Base-by-base conservation (phyloP, 257 asterid genomes). In the Voacanga thouarsii region DNA sequence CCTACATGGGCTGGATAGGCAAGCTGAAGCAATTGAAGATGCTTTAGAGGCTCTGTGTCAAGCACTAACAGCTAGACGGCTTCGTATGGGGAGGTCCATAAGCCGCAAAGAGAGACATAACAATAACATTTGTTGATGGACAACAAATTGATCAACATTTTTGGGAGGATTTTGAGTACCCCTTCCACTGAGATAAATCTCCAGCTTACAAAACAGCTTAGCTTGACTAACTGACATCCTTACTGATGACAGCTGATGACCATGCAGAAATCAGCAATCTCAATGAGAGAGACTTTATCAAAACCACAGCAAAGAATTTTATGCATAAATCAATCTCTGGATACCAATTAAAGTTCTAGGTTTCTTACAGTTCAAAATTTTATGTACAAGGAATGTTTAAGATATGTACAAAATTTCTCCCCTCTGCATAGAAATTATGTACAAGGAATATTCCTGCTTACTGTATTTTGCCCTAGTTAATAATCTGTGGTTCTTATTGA, bases 81-180 rank as follows among this genome's bases (percentile, higher is more conserved):
- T 87, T 23, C 93, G 97, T 43, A 89, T 89, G 93, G 98, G 99
- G 56, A 83, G 97, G 76, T 88, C 96, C 75, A 84, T 87, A 76
- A 73, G 90, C 77, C 90, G 94, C 0, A 87, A 74, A 85, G 86
- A 82, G 74, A 90, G 87, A 79, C 92, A 90, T 83, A 81, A 79
- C 80, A 72, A 65, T 57, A 86, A 89, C 84, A 75, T 92, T 68
- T 90, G 93, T 86, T 92, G 76, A 78, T 78, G 59, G 59, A 15
- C 33, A 56, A 70, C 51, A 12, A 39, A 53, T 61, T 37, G 1
- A 26, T 66, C 66, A 7, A 70, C 41, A n/a, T 24, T 45, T 8
- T 45, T 72, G 21, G 50, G 41, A 37, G 39, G 72, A 43, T n/a
- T 41, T 37, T 74, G 14, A 69, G 64, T 59, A 1, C 33, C 28